Evolutionary conservation across 257 asterid species (phyloP).

Genomic region (Linaria vulgaris): DNA sequence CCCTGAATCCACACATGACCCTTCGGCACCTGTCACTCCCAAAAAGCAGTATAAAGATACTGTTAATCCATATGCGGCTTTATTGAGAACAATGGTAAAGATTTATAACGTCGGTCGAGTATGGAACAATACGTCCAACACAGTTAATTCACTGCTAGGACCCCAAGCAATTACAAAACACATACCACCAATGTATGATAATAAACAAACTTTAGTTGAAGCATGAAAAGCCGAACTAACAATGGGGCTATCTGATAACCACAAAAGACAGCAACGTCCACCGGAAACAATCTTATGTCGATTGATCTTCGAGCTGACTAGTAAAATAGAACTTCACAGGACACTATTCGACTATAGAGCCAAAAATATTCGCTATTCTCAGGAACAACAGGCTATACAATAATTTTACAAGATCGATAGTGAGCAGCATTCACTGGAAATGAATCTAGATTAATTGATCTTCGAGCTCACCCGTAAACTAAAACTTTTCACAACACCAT

Average conservation of each 20-base stretch:
- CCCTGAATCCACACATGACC: constrained; percentile 98
- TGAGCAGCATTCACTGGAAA: neutral
- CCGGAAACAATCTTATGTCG: no score
- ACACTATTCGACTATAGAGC: neutral
- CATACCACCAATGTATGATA: constrained; percentile 14
- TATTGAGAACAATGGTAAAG: constrained; percentile 8
- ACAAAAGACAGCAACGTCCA: no score
- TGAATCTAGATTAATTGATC: neutral
- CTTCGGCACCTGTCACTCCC: constrained; percentile 72
- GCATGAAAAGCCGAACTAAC: constrained; percentile 1
- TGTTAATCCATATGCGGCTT: constrained; percentile 3
- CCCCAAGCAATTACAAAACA: neutral
- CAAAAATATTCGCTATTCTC: neutral
- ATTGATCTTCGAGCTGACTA: no score
- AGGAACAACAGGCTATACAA: neutral
- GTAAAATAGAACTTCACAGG: no score
- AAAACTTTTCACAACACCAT: neutral
- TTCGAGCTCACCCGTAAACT: neutral
- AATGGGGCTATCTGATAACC: no score
- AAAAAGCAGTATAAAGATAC: constrained; percentile 13
- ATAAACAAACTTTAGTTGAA: neutral
- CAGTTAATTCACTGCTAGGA: neutral
- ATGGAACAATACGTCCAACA: neutral
- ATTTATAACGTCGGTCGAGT: neutral
- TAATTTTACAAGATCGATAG: neutral